Evolutionary conservation across 345 rosid species (phyloP).

Genomic region (Ceriops zippeliana): DNA sequence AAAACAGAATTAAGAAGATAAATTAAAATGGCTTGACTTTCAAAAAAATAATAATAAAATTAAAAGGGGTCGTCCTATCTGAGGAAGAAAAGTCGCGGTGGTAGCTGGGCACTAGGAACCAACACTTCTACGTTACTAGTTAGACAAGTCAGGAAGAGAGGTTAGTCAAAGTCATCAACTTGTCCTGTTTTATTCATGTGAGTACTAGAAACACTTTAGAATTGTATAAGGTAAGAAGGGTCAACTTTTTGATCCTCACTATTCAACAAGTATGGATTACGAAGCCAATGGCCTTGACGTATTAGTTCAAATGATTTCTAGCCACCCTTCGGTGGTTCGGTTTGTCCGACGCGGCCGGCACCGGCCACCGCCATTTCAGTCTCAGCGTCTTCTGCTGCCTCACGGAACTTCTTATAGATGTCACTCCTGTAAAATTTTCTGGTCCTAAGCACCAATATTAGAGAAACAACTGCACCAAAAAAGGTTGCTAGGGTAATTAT

Average conservation of each 20-base stretch:
- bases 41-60: no score
- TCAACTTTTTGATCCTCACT: no score
- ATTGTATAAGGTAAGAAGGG: no score
- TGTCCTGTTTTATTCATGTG: background rate
- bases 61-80: no score
- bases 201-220: background rate
- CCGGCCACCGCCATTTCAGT: slow-evolving; percentile 31
- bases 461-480: slow-evolving; percentile 45
- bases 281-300: background rate
- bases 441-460: slow-evolving; percentile 56
- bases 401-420: slow-evolving; percentile 55
- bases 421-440: slow-evolving; percentile 58
- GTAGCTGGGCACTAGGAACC: no score
- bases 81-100: no score
- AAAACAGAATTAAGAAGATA: no score
- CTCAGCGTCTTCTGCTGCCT: slow-evolving; percentile 38
- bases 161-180: background rate
- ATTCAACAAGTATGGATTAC: no score
- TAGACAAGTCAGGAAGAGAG: background rate
- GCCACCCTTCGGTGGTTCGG: background rate
- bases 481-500: slow-evolving; percentile 48
- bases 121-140: no score
- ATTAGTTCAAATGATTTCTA: background rate
- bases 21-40: no score
- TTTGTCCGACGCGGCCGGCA: background rate